Evolutionary conservation across 495 filamentous ascomycete species (phyloP).

Genomic region (Penicillium bialowiezense): DNA sequence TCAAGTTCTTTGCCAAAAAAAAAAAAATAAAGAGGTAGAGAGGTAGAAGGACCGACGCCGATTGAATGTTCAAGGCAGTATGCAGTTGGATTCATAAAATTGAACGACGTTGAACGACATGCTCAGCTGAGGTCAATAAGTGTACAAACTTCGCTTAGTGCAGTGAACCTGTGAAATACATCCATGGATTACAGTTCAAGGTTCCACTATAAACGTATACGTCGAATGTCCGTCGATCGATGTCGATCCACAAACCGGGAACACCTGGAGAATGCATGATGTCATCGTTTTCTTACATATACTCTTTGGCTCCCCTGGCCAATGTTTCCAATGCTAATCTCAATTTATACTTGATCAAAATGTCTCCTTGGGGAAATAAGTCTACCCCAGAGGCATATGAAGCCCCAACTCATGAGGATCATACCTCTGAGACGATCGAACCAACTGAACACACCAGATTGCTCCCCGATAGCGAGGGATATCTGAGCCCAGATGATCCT

Average conservation of each 20-base stretch:
- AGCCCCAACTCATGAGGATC: slow-evolving; percentile 14
- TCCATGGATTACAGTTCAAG: too few species aligned
- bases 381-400: slow-evolving; percentile 32
- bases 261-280: slow-evolving; percentile 6
- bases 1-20: too few species aligned
- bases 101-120: too few species aligned
- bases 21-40: too few species aligned
- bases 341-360: slow-evolving; percentile 8
- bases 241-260: not conserved
- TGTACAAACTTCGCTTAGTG: too few species aligned
- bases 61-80: too few species aligned
- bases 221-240: too few species aligned
- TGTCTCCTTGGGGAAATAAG: slow-evolving; percentile 51
- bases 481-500: slow-evolving; percentile 89
- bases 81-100: too few species aligned
- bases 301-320: not conserved
- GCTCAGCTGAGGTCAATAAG: too few species aligned
- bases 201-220: too few species aligned
- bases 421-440: slow-evolving; percentile 15
- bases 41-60: too few species aligned
- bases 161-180: too few species aligned
- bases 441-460: slow-evolving; percentile 75
- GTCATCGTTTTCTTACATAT: not conserved
- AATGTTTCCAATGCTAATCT: not conserved
- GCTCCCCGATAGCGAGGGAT: slow-evolving; percentile 60